These are phyloP conservation scores for Kwoniella sp. DNA, from an alignment of 768 basidiomycete genomes.

Conservation along the genomic window DNA sequence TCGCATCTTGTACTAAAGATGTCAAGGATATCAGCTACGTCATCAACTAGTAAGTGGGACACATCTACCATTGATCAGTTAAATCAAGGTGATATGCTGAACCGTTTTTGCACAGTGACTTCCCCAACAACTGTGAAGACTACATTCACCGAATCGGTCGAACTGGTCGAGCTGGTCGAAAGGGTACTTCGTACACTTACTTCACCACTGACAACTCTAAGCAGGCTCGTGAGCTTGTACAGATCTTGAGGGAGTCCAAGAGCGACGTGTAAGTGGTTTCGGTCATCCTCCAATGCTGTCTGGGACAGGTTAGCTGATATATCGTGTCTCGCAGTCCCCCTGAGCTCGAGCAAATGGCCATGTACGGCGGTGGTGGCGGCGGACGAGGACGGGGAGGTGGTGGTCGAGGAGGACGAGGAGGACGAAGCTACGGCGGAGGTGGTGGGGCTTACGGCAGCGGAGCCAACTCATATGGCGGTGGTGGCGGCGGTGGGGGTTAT, in stretches of 20 bases:
- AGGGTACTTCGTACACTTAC: slow-evolving; percentile 90
- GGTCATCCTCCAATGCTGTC: neutral
- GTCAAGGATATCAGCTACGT: slow-evolving; percentile 28
- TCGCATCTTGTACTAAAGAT: slow-evolving; percentile 21
- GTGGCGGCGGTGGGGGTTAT: slow-evolving; percentile 48
- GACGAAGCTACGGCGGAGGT: slow-evolving; percentile 37
- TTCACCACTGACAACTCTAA: slow-evolving; percentile 96
- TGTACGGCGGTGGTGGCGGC: slow-evolving; percentile 73
- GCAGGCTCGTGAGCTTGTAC: slow-evolving; percentile 85
- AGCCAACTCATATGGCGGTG: slow-evolving; percentile 34
- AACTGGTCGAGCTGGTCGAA: slow-evolving; percentile 77
- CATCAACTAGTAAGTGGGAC: slow-evolving; percentile 27
- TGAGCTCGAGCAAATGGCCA: slow-evolving; percentile 89
- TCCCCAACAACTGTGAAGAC: slow-evolving; percentile 97
- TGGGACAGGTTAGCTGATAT: neutral
- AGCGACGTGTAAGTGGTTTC: slow-evolving; percentile 57
- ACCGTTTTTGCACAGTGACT: slow-evolving; percentile 66
- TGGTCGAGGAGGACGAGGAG: slow-evolving; percentile 47
- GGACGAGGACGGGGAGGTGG: slow-evolving; percentile 49
- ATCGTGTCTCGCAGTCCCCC: slow-evolving; percentile 64
- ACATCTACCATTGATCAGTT: slow-evolving; percentile 9
- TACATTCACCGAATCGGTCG: slow-evolving; percentile 91
- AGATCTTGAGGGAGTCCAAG: slow-evolving; percentile 73
- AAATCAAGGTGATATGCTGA: neutral
- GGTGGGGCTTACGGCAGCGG: slow-evolving; percentile 34